These are phyloP conservation scores for Pontederia crassipes DNA, from an alignment of 176 grass and related monocot genomes.

Conservation along the genomic window DNA sequence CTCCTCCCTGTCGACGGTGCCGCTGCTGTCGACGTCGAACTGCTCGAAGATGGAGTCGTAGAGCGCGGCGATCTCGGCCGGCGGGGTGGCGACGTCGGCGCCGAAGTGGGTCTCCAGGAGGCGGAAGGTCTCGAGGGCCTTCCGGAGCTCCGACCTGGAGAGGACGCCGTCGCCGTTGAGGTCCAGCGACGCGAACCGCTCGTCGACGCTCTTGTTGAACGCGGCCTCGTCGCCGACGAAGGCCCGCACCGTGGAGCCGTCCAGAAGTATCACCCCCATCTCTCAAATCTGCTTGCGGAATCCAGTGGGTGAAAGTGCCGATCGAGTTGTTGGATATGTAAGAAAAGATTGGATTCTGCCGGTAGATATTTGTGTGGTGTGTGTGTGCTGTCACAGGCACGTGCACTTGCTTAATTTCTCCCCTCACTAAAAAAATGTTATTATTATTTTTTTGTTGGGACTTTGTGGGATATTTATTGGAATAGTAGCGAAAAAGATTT, in stretches of 20 bases:
- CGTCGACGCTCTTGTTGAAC: conserved; percentile 56
- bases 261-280: conserved; percentile 74
- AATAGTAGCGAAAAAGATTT: too few species aligned
- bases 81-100: conserved; percentile 38
- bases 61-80: conserved; percentile 51
- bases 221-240: conserved; percentile 74
- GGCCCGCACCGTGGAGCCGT: conserved; percentile 64
- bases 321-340: too few species aligned
- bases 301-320: too few species aligned
- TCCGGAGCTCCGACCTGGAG: conserved; percentile 74
- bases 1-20: conserved; percentile 60
- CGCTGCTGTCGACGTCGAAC: conserved; percentile 85
- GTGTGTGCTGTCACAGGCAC: too few species aligned
- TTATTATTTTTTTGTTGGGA: too few species aligned
- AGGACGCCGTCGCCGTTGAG: conserved; percentile 92
- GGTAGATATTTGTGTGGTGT: too few species aligned
- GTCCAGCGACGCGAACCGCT: conserved; percentile 64
- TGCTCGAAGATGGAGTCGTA: conserved; percentile 91
- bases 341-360: too few species aligned
- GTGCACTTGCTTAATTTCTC: too few species aligned
- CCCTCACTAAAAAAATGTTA: too few species aligned
- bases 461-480: too few species aligned
- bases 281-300: neutral
- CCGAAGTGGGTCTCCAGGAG: conserved; percentile 64
- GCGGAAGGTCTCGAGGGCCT: conserved; percentile 87